phyloP scores from a whole-genome alignment of 2,329 filamentous ascomycete species.

The Raffaelea albimanens region DNA sequence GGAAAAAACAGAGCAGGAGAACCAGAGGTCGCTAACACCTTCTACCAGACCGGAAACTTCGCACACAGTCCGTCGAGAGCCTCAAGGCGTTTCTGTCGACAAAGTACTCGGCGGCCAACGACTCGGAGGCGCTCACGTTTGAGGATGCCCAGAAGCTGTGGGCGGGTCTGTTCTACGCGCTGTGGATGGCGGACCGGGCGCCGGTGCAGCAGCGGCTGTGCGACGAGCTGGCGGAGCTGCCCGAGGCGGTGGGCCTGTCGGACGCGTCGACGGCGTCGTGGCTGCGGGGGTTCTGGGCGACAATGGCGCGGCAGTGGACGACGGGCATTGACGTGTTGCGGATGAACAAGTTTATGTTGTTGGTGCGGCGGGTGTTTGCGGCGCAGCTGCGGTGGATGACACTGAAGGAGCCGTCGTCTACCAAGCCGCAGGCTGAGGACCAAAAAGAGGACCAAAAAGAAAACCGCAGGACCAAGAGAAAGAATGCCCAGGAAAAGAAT shows the following conservation, averaged over 20 bases:
- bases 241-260: conserved; percentile 31
- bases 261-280: conserved; percentile 34
- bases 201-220: conserved; percentile 79
- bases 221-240: conserved; percentile 62
- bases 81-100: conserved; percentile 69
- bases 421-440: conserved; percentile 17
- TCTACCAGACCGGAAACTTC: conserved; percentile 60
- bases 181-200: conserved; percentile 90
- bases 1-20: background rate
- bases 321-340: conserved; percentile 62
- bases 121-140: conserved; percentile 44
- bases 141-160: conserved; percentile 79
- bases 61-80: conserved; percentile 66
- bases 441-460: background rate
- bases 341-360: conserved; percentile 86
- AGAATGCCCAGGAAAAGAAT: conserved; percentile 11
- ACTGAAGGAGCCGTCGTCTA: conserved; percentile 15
- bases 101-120: conserved; percentile 26
- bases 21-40: background rate
- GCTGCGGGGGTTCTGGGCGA: conserved; percentile 62
- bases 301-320: conserved; percentile 60
- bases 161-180: conserved; percentile 88
- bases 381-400: conserved; percentile 51
- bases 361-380: conserved; percentile 69
- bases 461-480: background rate